Conservation (phyloP, 176 grass and related monocot species). For the Oryza rufipogon region DNA sequence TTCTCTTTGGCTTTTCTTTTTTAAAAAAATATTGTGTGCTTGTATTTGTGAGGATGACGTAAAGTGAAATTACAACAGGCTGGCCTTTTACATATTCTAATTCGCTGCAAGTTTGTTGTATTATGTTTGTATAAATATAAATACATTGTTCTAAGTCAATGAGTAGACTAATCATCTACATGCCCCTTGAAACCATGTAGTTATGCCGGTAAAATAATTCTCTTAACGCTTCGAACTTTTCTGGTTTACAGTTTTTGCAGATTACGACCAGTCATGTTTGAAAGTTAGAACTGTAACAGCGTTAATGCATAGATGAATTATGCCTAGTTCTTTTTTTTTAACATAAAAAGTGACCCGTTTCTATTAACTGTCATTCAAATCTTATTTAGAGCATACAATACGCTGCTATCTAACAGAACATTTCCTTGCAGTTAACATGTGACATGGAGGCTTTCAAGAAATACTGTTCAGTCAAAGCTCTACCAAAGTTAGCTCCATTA, state of each 20-base stretch:
- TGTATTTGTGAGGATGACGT: background rate
- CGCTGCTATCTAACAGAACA: constrained; percentile 27
- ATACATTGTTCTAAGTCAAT: background rate
- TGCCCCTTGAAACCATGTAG: constrained; percentile 1
- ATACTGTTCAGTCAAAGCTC: constrained; percentile 54
- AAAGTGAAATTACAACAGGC: background rate
- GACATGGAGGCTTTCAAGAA: constrained; percentile 66
- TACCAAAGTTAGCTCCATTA: constrained; percentile 45
- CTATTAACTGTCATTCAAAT: background rate
- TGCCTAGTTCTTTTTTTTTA: constrained; percentile 6
- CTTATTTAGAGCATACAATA: constrained; percentile 5
- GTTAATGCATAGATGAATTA: constrained; percentile 2
- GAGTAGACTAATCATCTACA: background rate
- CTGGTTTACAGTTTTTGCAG: background rate
- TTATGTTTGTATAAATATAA: constrained; percentile 8
- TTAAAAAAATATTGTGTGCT: background rate
- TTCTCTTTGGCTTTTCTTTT: background rate
- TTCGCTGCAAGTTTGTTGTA: background rate
- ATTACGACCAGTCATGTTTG: background rate
- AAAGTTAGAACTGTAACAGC: background rate
- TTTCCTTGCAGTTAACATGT: constrained; percentile 72
- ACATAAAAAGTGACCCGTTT: constrained; percentile 6
- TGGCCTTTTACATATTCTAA: background rate
- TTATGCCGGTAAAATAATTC: constrained; percentile 3
- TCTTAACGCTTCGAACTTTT: background rate